Percentiles rank a stretch among this genome's conserved stretches.
These are phyloP conservation scores for Ceriops tagal DNA, from an alignment of 345 rosid genomes.

Conservation along the genomic window DNA sequence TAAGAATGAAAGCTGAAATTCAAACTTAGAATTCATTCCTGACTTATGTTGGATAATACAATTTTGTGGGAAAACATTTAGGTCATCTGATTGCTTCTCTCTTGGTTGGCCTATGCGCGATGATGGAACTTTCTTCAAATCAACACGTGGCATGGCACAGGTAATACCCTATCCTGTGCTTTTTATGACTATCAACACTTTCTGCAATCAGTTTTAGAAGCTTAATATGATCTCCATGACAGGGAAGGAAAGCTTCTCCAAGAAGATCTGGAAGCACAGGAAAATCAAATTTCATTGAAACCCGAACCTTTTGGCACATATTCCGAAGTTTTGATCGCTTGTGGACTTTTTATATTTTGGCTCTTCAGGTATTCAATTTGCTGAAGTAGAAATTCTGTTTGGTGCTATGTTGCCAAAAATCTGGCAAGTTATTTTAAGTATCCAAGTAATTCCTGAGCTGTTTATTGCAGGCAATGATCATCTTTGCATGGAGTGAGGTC, in stretches of 20 bases:
- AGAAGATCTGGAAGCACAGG: constrained; percentile 64
- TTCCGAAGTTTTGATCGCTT: constrained; percentile 89
- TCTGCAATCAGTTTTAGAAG: constrained; percentile 16
- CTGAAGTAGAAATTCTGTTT: constrained; percentile 3
- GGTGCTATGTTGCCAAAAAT: neutral
- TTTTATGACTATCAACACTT: constrained; percentile 4
- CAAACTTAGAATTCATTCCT: constrained; percentile 6
- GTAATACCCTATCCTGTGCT: constrained; percentile 30
- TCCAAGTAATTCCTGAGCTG: constrained; percentile 15
- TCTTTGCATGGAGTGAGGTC: constrained; percentile 72
- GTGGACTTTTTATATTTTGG: constrained; percentile 89
- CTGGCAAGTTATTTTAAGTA: constrained; percentile 10
- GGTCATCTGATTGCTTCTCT: constrained; percentile 95
- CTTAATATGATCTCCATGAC: constrained; percentile 17
- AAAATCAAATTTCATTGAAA: constrained; percentile 88
- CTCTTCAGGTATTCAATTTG: constrained; percentile 61
- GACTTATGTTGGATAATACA: constrained; percentile 9
- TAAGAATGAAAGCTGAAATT: constrained; percentile 7
- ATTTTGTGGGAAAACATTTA: constrained; percentile 28
- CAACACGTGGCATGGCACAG: constrained; percentile 55
- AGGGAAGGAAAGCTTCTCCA: constrained; percentile 59
- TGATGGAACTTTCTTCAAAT: constrained; percentile 87
- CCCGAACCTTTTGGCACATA: constrained; percentile 92
- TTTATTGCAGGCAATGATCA: constrained; percentile 68
- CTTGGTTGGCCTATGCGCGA: constrained; percentile 99